Conservation (phyloP, 139 green algal genomes). For the Nannochloris sp. region DNA sequence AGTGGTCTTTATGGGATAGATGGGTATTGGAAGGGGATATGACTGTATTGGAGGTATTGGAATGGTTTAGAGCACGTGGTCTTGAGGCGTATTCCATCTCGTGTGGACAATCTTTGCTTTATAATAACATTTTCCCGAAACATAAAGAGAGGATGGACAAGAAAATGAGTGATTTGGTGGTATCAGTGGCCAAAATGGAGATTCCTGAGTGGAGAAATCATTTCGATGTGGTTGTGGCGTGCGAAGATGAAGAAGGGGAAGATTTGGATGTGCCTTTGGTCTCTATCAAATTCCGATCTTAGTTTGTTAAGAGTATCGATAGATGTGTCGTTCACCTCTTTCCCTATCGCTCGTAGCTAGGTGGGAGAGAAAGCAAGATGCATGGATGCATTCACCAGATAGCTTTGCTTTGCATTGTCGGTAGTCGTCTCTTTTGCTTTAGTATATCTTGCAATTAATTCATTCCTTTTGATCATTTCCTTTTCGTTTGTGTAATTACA, state of each 20-base stretch:
- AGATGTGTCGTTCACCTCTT: no score
- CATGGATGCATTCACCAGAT: no score
- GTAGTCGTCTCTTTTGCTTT: no score
- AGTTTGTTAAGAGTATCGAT: slow-evolving; percentile 6
- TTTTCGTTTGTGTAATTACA: no score
- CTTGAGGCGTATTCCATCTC: slow-evolving; percentile 92
- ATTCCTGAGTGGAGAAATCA: slow-evolving; percentile 72
- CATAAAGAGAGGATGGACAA: slow-evolving; percentile 87
- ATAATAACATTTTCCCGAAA: slow-evolving; percentile 98
- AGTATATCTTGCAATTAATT: no score
- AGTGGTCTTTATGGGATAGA: slow-evolving; percentile 93
- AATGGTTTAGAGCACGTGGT: slow-evolving; percentile 75
- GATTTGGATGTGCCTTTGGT: slow-evolving; percentile 80
- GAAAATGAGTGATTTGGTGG: slow-evolving; percentile 65
- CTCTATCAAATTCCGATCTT: slow-evolving; percentile 68
- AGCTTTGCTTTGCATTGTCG: no score
- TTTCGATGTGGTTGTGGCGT: slow-evolving; percentile 98
- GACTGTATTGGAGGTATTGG: slow-evolving; percentile 82
- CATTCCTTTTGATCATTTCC: no score
- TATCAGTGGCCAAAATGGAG: slow-evolving; percentile 77
- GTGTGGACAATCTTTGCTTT: slow-evolving; percentile 84
- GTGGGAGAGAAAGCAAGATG: no score
- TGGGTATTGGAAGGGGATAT: slow-evolving; percentile 95
- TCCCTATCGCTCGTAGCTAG: no score
- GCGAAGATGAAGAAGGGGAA: slow-evolving; percentile 87